These are phyloP conservation scores for Umbilicus rupestris DNA, from an alignment of 164 flowering plant species.

Conservation along the genomic window DNA sequence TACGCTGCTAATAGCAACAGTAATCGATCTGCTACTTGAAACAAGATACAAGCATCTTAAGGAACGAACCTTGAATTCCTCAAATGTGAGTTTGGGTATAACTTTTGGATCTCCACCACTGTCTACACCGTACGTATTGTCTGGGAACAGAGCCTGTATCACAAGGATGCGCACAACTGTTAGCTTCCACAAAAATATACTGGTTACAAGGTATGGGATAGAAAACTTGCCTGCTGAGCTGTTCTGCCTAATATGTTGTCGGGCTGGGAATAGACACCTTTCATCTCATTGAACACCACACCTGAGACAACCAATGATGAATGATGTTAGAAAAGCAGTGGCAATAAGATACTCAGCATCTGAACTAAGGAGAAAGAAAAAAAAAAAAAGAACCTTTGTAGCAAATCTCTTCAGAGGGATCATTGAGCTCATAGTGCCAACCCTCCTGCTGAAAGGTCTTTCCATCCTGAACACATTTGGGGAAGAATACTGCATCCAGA, in stretches of 20 bases:
- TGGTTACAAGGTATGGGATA: not conserved
- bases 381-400: slow-evolving; percentile 54
- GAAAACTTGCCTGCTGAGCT: slow-evolving; percentile 68
- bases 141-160: slow-evolving; percentile 79
- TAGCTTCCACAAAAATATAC: not conserved
- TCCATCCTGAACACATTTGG: slow-evolving; percentile 82
- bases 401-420: slow-evolving; percentile 80
- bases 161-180: not conserved
- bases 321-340: not conserved
- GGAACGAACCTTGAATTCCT: slow-evolving; percentile 80
- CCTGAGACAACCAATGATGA: slow-evolving; percentile 32
- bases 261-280: slow-evolving; percentile 98
- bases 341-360: slow-evolving; percentile 3
- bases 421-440: slow-evolving; percentile 95
- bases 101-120: slow-evolving; percentile 98
- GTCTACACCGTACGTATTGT: slow-evolving; percentile 95
- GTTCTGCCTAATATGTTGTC: slow-evolving; percentile 79
- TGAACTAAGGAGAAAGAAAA: not conserved
- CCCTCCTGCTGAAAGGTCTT: slow-evolving; percentile 98
- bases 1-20: too few species aligned
- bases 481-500: slow-evolving; percentile 96
- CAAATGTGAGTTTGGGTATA: slow-evolving; percentile 85
- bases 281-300: slow-evolving; percentile 99
- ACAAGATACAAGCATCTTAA: not conserved
- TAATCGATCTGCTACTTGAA: not conserved